phyloP scores from a whole-genome alignment of 306 rosid genomes.

The Dryas drummondii region DNA sequence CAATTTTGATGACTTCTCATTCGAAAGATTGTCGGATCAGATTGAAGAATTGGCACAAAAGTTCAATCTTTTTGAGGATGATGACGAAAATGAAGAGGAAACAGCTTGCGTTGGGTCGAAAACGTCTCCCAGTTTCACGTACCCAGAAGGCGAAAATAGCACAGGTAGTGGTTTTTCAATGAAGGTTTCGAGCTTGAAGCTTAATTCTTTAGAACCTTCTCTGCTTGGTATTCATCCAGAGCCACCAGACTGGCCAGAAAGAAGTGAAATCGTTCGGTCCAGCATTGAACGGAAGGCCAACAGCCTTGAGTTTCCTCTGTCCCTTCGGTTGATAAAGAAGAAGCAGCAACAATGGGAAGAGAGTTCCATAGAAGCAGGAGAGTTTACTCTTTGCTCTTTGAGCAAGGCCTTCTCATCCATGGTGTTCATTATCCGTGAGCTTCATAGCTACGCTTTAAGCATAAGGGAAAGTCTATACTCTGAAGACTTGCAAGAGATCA shows the following conservation, averaged over 20 bases:
- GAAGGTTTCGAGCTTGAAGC: slow-evolving; percentile 24
- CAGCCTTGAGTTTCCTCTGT: slow-evolving; percentile 51
- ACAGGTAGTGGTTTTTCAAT: slow-evolving; percentile 1
- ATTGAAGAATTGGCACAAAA: slow-evolving; percentile 17
- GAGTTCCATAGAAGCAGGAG: slow-evolving; percentile 33
- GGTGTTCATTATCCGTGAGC: slow-evolving; percentile 58
- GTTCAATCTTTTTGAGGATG: not conserved
- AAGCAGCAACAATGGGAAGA: slow-evolving; percentile 44
- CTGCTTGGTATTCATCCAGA: slow-evolving; percentile 52
- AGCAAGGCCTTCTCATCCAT: slow-evolving; percentile 59
- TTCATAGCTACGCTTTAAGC: slow-evolving; percentile 59
- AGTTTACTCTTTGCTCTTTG: slow-evolving; percentile 39
- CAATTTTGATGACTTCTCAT: slow-evolving; percentile 35
- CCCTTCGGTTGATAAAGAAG: slow-evolving; percentile 63
- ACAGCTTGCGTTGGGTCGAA: slow-evolving; percentile 21
- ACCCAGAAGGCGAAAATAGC: not conserved
- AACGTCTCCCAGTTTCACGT: slow-evolving; percentile 2
- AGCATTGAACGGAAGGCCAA: slow-evolving; percentile 47
- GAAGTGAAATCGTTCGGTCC: slow-evolving; percentile 40
- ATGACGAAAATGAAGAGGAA: slow-evolving; percentile 21
- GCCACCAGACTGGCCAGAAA: slow-evolving; percentile 65
- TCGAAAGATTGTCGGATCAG: slow-evolving; percentile 31
- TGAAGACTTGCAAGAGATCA: slow-evolving; percentile 55
- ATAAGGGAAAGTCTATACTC: slow-evolving; percentile 45
- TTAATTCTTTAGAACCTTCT: slow-evolving; percentile 47